phyloP scores from a whole-genome alignment of 1,139 yeast genomes.

The Geotrichum carabidarum region DNA sequence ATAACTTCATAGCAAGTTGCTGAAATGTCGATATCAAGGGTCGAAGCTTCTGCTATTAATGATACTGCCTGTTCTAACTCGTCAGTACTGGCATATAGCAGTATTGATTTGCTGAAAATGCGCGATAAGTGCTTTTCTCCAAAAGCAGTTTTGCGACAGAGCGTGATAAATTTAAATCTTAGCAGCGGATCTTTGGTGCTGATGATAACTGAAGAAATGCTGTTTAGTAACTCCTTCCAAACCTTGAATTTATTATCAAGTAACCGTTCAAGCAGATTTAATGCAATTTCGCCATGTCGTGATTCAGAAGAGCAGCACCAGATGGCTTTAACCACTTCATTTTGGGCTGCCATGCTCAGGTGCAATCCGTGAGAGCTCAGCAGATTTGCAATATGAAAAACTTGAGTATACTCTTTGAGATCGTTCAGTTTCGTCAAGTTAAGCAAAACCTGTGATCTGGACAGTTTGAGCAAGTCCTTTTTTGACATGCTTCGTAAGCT shows the following conservation, averaged over 20 bases:
- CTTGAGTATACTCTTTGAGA: background rate
- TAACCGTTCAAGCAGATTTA: background rate
- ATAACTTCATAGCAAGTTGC: constrained; percentile 27
- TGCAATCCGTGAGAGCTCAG: background rate
- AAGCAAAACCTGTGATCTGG: background rate
- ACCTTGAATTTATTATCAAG: background rate
- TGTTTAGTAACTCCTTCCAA: background rate
- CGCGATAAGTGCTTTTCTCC: background rate
- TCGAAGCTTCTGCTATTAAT: constrained; percentile 2
- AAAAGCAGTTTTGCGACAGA: background rate
- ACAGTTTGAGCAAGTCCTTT: background rate
- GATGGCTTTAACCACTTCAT: background rate
- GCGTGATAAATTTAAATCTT: background rate
- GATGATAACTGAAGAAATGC: background rate
- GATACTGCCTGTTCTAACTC: constrained; percentile 10
- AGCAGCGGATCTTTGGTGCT: background rate
- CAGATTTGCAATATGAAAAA: background rate
- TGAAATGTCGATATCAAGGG: background rate
- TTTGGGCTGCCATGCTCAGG: background rate
- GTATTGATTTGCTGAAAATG: constrained; percentile 1
- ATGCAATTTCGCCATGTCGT: background rate
- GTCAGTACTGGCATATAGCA: background rate
- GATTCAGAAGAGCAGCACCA: background rate
- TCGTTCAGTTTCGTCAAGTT: background rate
- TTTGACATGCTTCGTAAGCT: background rate